Conservation (phyloP, 306 rosid species). For the Pyrus betulifolia region DNA sequence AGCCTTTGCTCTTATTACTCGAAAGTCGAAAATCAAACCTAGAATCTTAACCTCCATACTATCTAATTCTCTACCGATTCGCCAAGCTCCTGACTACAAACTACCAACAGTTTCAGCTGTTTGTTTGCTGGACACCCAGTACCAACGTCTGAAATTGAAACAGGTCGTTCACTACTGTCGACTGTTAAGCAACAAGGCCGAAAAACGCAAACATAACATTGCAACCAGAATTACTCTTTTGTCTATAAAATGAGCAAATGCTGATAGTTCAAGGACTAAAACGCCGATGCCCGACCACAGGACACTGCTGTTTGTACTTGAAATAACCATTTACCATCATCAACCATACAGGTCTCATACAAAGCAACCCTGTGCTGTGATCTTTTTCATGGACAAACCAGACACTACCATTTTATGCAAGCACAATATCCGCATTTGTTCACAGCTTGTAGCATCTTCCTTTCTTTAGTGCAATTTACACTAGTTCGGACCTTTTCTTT, state of each 20-base stretch:
- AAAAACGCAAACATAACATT: neutral
- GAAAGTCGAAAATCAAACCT: too few relatives aligned
- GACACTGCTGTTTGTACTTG: neutral
- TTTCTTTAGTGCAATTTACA: neutral
- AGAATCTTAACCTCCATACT: too few relatives aligned
- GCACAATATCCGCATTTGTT: neutral
- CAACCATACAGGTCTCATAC: neutral
- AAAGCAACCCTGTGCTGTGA: neutral
- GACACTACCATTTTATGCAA: neutral
- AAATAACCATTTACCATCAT: neutral
- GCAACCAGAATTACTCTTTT: too few relatives aligned
- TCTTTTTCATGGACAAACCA: neutral
- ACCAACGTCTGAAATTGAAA: too few relatives aligned
- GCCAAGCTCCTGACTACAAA: too few relatives aligned
- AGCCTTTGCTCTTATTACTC: too few relatives aligned
- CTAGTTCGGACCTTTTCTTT: constrained; percentile 18
- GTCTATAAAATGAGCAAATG: too few relatives aligned
- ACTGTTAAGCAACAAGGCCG: neutral
- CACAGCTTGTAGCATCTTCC: neutral
- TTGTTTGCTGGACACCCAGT: too few relatives aligned
- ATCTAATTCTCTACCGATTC: too few relatives aligned
- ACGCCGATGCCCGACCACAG: too few relatives aligned
- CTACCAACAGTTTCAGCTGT: too few relatives aligned
- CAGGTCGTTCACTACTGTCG: neutral
- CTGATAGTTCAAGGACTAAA: too few relatives aligned